Evolutionary conservation across 495 filamentous ascomycete species (phyloP).

Genomic region (Xylaria acuta): DNA sequence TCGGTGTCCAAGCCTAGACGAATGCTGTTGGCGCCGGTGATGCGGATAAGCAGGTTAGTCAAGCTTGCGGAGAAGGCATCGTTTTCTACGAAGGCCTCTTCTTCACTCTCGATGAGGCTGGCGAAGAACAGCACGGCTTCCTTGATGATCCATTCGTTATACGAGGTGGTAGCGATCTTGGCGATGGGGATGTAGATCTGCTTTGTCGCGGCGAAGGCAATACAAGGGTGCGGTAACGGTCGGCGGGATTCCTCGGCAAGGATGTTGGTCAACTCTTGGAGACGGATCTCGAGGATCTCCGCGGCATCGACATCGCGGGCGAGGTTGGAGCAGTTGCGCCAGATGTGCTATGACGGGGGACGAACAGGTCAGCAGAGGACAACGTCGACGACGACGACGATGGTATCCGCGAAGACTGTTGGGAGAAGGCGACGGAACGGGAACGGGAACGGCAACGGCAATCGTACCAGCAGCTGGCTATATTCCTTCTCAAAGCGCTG

Average conservation of each 20-base stretch:
- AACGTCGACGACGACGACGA: not conserved
- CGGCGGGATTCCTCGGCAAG: conserved; percentile 88
- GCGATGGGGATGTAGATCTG: conserved; percentile 87
- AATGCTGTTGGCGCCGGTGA: conserved; percentile 66
- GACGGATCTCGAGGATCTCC: conserved; percentile 58
- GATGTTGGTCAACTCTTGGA: conserved; percentile 73
- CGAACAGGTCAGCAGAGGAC: conserved; percentile 14
- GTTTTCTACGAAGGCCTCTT: conserved; percentile 89
- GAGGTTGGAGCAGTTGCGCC: conserved; percentile 69
- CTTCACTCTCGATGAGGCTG: conserved; percentile 91
- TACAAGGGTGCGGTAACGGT: conserved; percentile 85
- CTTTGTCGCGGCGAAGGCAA: conserved; percentile 79
- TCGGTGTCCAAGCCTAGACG: conserved; percentile 73
- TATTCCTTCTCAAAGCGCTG: conserved; percentile 89
- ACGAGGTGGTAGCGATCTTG: conserved; percentile 79
- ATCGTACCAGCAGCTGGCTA: conserved; percentile 77
- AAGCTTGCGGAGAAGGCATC: conserved; percentile 81
- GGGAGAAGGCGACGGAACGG: not conserved
- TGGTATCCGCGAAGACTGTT: conserved; percentile 15
- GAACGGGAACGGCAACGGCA: conserved; percentile 21
- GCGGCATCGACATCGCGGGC: conserved; percentile 59
- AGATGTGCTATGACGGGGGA: conserved; percentile 68
- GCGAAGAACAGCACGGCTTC: conserved; percentile 86
- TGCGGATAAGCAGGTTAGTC: conserved; percentile 77
- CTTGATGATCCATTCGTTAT: conserved; percentile 78